These are phyloP conservation scores for Trichoderma lentiforme DNA, from an alignment of 2,329 filamentous ascomycete genomes.

Conservation along the genomic window DNA sequence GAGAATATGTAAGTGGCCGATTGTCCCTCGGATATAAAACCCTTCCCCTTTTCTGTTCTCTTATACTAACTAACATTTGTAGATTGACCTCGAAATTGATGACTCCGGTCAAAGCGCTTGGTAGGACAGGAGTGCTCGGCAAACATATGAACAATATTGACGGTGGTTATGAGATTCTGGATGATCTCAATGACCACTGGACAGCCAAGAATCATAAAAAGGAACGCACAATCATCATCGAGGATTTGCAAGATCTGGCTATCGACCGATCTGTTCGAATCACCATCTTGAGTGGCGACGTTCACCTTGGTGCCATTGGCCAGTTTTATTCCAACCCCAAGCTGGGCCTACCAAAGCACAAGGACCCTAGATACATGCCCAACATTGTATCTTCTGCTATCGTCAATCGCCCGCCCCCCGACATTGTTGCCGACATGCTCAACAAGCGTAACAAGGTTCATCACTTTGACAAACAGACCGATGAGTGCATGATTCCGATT, in stretches of 20 bases:
- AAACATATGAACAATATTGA: conserved; percentile 85
- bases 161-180: conserved; percentile 84
- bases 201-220: conserved; percentile 91
- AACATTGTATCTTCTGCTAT: conserved; percentile 94
- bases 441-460: conserved; percentile 88
- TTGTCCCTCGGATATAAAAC: too few relatives aligned
- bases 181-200: conserved; percentile 96
- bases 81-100: conserved; percentile 79
- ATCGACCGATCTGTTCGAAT: conserved; percentile 88
- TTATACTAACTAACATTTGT: conserved; percentile 32
- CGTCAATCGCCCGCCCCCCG: conserved; percentile 84
- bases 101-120: conserved; percentile 85
- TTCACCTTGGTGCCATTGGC: conserved; percentile 86
- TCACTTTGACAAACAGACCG: conserved; percentile 71
- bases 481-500: conserved; percentile 94
- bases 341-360: conserved; percentile 74
- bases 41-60: background rate
- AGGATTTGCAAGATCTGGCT: conserved; percentile 89
- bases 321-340: conserved; percentile 94
- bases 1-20: conserved; percentile 59
- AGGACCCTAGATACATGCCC: conserved; percentile 93
- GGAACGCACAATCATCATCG: conserved; percentile 81
- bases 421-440: conserved; percentile 83
- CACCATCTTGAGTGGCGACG: conserved; percentile 90
- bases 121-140: conserved; percentile 76